A percentile compares a stretch with the other conserved stretches of the same genome.
phyloP scores from a whole-genome alignment of 495 filamentous ascomycete genomes.

The Penicillium lividum region DNA sequence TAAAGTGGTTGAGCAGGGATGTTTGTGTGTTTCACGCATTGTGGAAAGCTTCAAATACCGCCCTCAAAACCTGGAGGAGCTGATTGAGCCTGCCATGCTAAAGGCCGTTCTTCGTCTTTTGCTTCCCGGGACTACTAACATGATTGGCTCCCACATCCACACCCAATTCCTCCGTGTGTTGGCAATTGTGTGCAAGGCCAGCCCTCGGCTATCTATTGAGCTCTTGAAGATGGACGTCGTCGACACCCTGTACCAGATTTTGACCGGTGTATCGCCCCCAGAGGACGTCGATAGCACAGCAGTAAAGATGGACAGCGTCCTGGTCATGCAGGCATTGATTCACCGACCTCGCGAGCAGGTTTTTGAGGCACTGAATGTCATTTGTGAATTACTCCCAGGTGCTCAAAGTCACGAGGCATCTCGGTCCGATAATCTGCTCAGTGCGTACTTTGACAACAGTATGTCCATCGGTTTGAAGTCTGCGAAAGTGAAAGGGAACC shows the following conservation, averaged over 20 bases:
- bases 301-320: conserved; percentile 91
- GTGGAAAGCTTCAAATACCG: conserved; percentile 94
- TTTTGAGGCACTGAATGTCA: conserved; percentile 95
- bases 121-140: conserved; percentile 90
- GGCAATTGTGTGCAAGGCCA: conserved; percentile 83
- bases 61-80: conserved; percentile 82
- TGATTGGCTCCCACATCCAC: conserved; percentile 93
- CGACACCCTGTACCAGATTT: conserved; percentile 95
- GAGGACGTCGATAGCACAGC: conserved; percentile 75
- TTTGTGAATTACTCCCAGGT: conserved; percentile 88
- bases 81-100: conserved; percentile 84
- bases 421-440: conserved; percentile 53
- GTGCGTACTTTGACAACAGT: conserved; percentile 45
- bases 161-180: conserved; percentile 94
- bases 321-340: conserved; percentile 98
- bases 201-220: conserved; percentile 82
- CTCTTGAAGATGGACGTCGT: conserved; percentile 96
- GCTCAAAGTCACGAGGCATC: conserved; percentile 38
- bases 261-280: conserved; percentile 94
- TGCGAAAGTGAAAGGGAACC: conserved; percentile 57
- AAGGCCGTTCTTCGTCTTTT: conserved; percentile 86
- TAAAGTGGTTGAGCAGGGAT: conserved; percentile 94
- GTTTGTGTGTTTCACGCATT: conserved; percentile 93
- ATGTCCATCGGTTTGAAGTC: conserved; percentile 38
- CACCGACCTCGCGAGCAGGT: conserved; percentile 96